Conservation (phyloP, 805 yeast genomes). For the Brettanomyces sp. region DNA sequence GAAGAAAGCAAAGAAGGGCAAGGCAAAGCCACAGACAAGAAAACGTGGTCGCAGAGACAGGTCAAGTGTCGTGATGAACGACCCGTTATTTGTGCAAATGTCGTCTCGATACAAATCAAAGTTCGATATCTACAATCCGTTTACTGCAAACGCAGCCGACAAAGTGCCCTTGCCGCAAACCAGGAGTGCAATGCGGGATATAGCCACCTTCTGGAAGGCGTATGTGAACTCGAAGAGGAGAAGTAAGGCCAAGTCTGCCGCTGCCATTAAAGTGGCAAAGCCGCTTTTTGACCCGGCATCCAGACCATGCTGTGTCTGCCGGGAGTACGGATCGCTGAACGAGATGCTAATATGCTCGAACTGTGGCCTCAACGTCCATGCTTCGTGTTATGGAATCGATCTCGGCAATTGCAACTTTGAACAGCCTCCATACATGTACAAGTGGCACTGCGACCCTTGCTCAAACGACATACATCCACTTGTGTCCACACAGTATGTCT, state of each 20-base stretch:
- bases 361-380: slow-evolving; percentile 67
- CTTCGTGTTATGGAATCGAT: slow-evolving; percentile 54
- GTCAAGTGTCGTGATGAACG: background rate
- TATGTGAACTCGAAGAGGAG: slow-evolving; percentile 4
- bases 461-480: slow-evolving; percentile 58
- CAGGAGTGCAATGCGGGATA: slow-evolving; percentile 13
- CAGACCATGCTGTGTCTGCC: slow-evolving; percentile 52
- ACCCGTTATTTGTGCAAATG: slow-evolving; percentile 4
- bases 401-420: background rate
- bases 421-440: slow-evolving; percentile 17
- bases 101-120: slow-evolving; percentile 17
- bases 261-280: slow-evolving; percentile 1
- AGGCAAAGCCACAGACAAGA: background rate
- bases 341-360: slow-evolving; percentile 45
- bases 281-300: slow-evolving; percentile 18
- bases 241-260: background rate
- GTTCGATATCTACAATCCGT: slow-evolving; percentile 16
- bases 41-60: background rate
- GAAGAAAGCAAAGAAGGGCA: background rate
- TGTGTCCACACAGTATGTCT: slow-evolving; percentile 46
- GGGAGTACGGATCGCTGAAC: slow-evolving; percentile 23
- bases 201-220: slow-evolving; percentile 12
- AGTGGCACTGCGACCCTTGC: slow-evolving; percentile 80
- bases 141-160: slow-evolving; percentile 6
- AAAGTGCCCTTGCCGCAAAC: slow-evolving; percentile 13